Conservation (phyloP, 2,329 filamentous ascomycete genomes). For the Trichoderma atroviride region DNA sequence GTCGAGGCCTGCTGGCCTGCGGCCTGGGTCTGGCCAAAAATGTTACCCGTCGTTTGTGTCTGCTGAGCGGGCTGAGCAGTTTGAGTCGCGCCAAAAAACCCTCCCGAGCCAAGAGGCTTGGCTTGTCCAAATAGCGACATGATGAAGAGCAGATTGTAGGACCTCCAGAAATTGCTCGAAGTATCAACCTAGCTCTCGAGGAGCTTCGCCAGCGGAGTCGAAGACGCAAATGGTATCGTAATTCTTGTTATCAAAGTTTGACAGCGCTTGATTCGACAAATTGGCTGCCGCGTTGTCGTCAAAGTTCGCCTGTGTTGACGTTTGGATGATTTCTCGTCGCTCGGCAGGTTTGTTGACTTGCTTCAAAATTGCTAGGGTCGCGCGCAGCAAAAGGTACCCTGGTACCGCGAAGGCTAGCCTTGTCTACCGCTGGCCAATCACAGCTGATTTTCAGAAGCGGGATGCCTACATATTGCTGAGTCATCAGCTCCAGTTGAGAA, state of each 20-base stretch:
- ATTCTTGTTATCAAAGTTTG: background rate
- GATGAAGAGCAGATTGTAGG: slow-evolving; percentile 12
- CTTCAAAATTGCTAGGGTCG: slow-evolving; percentile 27
- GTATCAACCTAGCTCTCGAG: slow-evolving; percentile 26
- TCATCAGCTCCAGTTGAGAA: background rate
- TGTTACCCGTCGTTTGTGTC: slow-evolving; percentile 30
- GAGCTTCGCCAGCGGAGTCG: slow-evolving; percentile 15
- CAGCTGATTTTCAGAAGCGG: background rate
- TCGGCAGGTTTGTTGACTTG: slow-evolving; percentile 27
- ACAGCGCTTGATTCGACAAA: background rate
- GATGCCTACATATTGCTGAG: background rate
- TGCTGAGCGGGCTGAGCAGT: slow-evolving; percentile 39
- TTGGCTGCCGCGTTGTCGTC: background rate
- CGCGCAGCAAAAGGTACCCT: slow-evolving; percentile 21
- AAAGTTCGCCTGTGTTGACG: background rate
- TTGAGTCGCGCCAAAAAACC: slow-evolving; percentile 46
- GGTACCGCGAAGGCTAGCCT: slow-evolving; percentile 23
- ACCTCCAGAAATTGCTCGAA: slow-evolving; percentile 13
- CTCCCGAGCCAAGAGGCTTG: slow-evolving; percentile 39
- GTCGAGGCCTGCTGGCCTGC: slow-evolving; percentile 43
- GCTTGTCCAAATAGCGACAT: slow-evolving; percentile 48
- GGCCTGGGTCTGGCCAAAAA: slow-evolving; percentile 39
- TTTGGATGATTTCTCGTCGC: slow-evolving; percentile 18
- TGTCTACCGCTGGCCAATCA: slow-evolving; percentile 17
- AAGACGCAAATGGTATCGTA: background rate